Conservation (phyloP, 345 rosid species). For the Populus euphratica region DNA sequence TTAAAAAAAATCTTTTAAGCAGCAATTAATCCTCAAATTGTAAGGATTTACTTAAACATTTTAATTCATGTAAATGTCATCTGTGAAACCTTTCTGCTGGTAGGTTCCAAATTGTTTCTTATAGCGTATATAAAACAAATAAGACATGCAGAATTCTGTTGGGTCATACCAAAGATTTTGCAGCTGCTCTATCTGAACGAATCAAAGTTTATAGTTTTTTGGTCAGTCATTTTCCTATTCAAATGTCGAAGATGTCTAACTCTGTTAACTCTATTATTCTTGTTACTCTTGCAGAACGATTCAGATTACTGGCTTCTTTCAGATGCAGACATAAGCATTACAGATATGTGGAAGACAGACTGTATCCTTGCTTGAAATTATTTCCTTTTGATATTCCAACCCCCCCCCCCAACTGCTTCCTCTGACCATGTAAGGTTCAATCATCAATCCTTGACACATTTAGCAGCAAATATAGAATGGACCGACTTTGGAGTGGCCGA, state of each 20-base stretch:
- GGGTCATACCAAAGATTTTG: neutral
- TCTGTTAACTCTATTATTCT: neutral
- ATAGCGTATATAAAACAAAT: neutral
- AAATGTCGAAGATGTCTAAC: neutral
- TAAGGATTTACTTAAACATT: neutral
- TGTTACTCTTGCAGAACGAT: conserved; percentile 55
- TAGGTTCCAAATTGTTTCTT: neutral
- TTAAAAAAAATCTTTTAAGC: neutral
- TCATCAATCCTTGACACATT: conserved; percentile 45
- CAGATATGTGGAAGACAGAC: conserved; percentile 89
- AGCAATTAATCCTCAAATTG: neutral
- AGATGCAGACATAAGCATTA: conserved; percentile 74
- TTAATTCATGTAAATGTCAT: neutral
- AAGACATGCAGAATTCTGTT: neutral
- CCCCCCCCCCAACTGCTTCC: neutral
- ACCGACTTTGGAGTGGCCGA: conserved; percentile 60
- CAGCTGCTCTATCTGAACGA: neutral
- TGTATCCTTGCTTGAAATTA: conserved; percentile 60
- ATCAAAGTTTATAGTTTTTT: neutral
- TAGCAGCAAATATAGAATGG: conserved; percentile 67
- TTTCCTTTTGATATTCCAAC: conserved; percentile 3
- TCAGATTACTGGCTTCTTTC: conserved; percentile 91
- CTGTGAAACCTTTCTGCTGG: neutral
- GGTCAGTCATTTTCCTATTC: neutral
- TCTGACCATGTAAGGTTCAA: neutral